Conservation (phyloP, 208 protist genomes). For the Cochliopodium minus region DNA sequence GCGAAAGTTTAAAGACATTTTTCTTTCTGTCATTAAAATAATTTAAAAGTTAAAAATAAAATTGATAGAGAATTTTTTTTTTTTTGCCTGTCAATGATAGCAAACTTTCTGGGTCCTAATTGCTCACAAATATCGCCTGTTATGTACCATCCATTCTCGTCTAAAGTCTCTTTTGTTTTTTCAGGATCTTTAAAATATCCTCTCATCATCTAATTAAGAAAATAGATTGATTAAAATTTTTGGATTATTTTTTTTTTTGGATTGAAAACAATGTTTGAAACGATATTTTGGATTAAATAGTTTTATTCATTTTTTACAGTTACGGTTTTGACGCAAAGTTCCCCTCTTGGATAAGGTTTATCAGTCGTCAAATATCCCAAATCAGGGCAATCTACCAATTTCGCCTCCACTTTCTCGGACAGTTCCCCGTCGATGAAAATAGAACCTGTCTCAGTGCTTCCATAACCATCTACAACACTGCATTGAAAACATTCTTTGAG, state of each 20-base stretch:
- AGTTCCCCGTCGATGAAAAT: neutral
- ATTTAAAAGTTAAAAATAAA: too few species aligned
- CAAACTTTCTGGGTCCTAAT: neutral
- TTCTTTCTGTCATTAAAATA: too few species aligned
- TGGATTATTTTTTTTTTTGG: too few species aligned
- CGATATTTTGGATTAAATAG: too few species aligned
- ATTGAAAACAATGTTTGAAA: too few species aligned
- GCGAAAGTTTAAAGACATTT: slow-evolving; percentile 21
- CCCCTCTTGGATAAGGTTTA: slow-evolving; percentile 26
- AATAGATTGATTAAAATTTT: too few species aligned
- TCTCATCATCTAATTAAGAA: slow-evolving; percentile 35
- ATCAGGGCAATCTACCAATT: slow-evolving; percentile 44
- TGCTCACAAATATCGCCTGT: slow-evolving; percentile 15
- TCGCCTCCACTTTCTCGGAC: slow-evolving; percentile 21
- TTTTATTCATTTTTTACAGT: too few species aligned
- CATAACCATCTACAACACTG: neutral
- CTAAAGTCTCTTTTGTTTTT: slow-evolving; percentile 26
- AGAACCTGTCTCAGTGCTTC: neutral
- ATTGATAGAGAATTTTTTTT: too few species aligned
- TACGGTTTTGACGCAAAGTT: slow-evolving; percentile 38
- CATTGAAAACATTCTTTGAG: neutral
- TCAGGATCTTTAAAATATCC: slow-evolving; percentile 44
- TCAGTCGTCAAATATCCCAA: slow-evolving; percentile 42
- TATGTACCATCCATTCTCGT: slow-evolving; percentile 35
- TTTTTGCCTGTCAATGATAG: slow-evolving; percentile 24